Evolutionary conservation across 257 asterid genomes (phyloP), one percentile per base, ranked within the genome.

Genomic region (Solanum sitiens): DNA sequence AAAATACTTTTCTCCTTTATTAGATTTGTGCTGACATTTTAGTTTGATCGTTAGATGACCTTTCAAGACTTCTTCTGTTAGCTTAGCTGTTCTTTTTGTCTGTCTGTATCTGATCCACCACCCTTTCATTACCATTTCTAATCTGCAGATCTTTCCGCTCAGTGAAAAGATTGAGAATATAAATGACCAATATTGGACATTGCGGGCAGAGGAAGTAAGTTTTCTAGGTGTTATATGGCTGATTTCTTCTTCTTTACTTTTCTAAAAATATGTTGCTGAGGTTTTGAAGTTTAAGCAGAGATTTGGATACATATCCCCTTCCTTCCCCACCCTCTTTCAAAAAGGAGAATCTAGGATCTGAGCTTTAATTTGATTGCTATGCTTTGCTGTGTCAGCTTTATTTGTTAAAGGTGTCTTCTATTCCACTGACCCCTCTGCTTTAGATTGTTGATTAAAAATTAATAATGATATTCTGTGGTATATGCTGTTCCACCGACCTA

Each of bases 101-200:
- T 87, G 25, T 71, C 50, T 70, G 40, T 87, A 68, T 72, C 84
- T 83, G 33, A 25, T 63, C 23, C n/a, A 32, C 45, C n/a, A 32
- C 45, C n/a, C 50, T 50, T 80, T 40, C 68, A 7, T 71, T 87
- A 40, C 61, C 12, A 50, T 89, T 21, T 50, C 72, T 80, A n/a
- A 50, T 45, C 68, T 92, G 92, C 96, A 96, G 99, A 94, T 96
- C 83, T 94, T 96, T 80, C 99, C 99, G 42, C 87, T 87, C 84
- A 91, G 84, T 83, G 99, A 95, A 91, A 96, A 94, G 90, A 96
- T 95, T 89, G 99, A 96, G 90, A 95, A 96, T 89, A 96, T 96
- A 89, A 95, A 95, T 91, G 98, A 95, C 89, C 98, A 96, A 82
- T 95, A 95, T 91, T 96, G 99, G 99, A 96, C 98, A 20, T 83